Evolutionary conservation across 2,329 filamentous ascomycete genomes (phyloP).

Genomic region (Apiospora phragmitis): DNA sequence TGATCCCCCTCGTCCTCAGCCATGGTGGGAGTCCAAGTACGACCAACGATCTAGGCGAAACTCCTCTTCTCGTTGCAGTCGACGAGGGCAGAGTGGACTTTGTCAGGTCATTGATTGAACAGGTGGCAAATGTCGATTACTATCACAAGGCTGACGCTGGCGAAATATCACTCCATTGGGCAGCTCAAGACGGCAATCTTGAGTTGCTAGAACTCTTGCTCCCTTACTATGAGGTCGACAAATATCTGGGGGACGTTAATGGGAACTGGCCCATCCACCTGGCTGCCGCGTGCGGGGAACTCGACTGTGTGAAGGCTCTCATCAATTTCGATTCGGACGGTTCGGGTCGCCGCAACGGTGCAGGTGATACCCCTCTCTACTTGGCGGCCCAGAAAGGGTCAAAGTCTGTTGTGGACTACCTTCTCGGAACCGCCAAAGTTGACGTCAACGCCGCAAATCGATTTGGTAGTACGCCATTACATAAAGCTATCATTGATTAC

Average conservation of each 20-base stretch:
- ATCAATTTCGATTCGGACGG: not conserved
- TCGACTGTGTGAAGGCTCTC: not conserved
- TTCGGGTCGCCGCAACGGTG: too few relatives aligned
- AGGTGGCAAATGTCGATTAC: not conserved
- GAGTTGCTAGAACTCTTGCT: not conserved
- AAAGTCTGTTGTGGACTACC: not conserved
- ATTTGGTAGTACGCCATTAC: not conserved
- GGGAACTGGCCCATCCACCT: not conserved
- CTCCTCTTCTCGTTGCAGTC: not conserved
- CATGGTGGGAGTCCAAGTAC: not conserved
- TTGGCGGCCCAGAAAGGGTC: rapidly evolving
- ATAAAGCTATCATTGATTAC: rapidly evolving
- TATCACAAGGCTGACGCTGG: not conserved
- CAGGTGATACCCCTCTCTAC: not conserved
- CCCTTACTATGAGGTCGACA: not conserved
- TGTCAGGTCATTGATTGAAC: not conserved
- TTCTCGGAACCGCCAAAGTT: not conserved
- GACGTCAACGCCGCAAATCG: not conserved
- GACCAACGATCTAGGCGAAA: not conserved
- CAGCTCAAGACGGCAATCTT: not conserved
- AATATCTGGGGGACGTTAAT: not conserved
- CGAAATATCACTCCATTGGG: not conserved
- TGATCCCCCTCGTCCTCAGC: not conserved
- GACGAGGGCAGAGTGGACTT: not conserved
- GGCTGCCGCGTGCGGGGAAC: not conserved